These are phyloP conservation scores for Hygrophorus pudorinus DNA, from an alignment of 768 basidiomycete species.

Conservation along the genomic window DNA sequence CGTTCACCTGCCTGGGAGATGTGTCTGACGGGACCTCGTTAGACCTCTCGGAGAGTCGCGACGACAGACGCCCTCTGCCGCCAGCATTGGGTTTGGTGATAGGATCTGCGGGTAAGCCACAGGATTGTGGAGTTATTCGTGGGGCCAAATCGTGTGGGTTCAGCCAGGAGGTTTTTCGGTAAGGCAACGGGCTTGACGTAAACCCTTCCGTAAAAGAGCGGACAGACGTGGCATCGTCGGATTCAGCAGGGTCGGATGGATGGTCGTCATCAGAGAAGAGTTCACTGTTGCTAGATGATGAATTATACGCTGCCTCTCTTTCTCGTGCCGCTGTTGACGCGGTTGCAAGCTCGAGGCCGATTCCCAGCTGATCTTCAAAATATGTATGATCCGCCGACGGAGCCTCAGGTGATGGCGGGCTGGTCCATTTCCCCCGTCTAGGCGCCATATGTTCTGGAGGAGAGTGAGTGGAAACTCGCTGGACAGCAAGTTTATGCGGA, in stretches of 20 bases:
- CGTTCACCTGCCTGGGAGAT: slow-evolving; percentile 15
- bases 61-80: slow-evolving; percentile 6
- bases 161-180: slow-evolving; percentile 42
- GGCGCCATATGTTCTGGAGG: slow-evolving; percentile 77
- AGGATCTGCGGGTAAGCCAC: slow-evolving; percentile 10
- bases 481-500: slow-evolving; percentile 18
- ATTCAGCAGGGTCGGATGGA: slow-evolving; percentile 49
- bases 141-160: slow-evolving; percentile 14
- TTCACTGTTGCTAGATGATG: slow-evolving; percentile 56
- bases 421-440: slow-evolving; percentile 73
- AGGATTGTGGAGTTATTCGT: slow-evolving; percentile 6
- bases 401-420: slow-evolving; percentile 73
- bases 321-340: slow-evolving; percentile 52
- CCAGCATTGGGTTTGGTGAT: slow-evolving; percentile 6
- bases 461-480: slow-evolving; percentile 28
- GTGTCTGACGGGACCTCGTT: slow-evolving; percentile 16
- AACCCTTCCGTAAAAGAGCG: slow-evolving; percentile 52
- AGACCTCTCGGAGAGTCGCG: slow-evolving; percentile 13
- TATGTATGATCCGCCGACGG: slow-evolving; percentile 52
- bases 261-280: slow-evolving; percentile 56
- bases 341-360: slow-evolving; percentile 60
- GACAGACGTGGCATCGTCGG: slow-evolving; percentile 64
- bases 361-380: slow-evolving; percentile 60
- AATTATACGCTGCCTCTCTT: slow-evolving; percentile 32
- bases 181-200: slow-evolving; percentile 15